Base-by-base conservation (phyloP, 768 basidiomycete genomes). In the Amanita muscaria region DNA sequence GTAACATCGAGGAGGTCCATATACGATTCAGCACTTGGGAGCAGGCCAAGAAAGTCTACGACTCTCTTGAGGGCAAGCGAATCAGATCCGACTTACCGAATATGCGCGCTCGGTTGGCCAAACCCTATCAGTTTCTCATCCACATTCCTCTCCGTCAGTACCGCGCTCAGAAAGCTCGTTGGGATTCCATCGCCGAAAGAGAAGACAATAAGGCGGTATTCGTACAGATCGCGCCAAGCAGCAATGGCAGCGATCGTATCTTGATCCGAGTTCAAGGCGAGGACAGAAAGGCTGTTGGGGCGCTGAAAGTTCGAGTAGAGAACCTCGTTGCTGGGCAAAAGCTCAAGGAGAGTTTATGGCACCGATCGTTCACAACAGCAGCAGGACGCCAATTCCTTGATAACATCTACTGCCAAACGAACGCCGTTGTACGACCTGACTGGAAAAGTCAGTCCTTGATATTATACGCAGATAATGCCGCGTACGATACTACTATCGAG, bases 261-360 rank as follows among this genome's bases (percentile, higher is more conserved):
- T 57, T 61, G 12, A 65, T 80, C 31, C 66, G 59, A 3, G 63
- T 80, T n/a, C 51, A 61, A 1, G 79, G 79, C 0, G 63, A 72
- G 12, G 71, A 73, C 40, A 74, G 74, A 57, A 70, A 73, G 50
- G 68, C 67, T 1, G 66, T 73, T 1, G 80, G 80, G 1, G 64
- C 68, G 4, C 53, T 82, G 48, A 81, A 80, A 59, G 78, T 80
- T 10, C 62, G 78, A 41, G 73, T 77, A 0, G 80, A 81, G 55
- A 69, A 63, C 41, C 54, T 81, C 30, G 70, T 67, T 2, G 64
- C 63, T 18, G 79, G 79, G 4, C 70, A 74, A 31, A 70, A 59
- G 27, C 59, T 80, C 8, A 64, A 61, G 30, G 47, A 60, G 2
- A 58, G 59, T 3, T 65, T 65, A 25, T 80, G 77, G 78, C 77